A percentile compares a stretch with the other conserved stretches of the same genome.
These are phyloP conservation scores for Spiraea crenata DNA, from an alignment of 331 rosid species.

Conservation along the genomic window DNA sequence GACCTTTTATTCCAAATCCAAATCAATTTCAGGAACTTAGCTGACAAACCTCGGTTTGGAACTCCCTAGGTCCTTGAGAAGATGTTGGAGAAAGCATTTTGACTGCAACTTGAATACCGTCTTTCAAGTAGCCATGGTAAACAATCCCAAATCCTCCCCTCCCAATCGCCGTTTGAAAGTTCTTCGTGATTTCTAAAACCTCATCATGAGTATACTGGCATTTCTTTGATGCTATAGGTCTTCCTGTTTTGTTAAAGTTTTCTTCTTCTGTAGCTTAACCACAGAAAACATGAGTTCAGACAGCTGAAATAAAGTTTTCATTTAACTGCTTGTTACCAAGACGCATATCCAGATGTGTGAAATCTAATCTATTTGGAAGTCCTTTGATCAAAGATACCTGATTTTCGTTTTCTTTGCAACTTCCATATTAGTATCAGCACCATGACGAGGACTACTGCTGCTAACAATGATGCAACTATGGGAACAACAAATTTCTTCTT, in stretches of 20 bases:
- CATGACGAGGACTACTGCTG: conserved; percentile 35
- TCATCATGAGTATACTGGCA: conserved; percentile 49
- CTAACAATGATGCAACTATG: conserved; percentile 39
- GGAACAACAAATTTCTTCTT: conserved; percentile 47
- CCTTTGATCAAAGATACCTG: conserved; percentile 52
- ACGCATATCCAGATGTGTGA: no score
- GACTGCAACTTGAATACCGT: conserved; percentile 61
- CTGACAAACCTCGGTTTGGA: conserved; percentile 62
- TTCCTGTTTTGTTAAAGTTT: conserved; percentile 28
- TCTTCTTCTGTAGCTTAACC: conserved; percentile 28
- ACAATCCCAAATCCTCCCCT: conserved; percentile 79
- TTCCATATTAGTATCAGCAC: conserved; percentile 35
- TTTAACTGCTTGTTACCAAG: no score
- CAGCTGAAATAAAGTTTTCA: background rate
- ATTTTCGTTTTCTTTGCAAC: conserved; percentile 29
- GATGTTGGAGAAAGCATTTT: conserved; percentile 72
- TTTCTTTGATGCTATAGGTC: conserved; percentile 48
- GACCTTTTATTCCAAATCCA: background rate
- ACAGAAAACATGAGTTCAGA: conserved; percentile 14
- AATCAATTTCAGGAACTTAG: background rate
- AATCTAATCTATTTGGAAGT: no score
- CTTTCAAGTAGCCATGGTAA: conserved; percentile 51
- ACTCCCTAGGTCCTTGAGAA: conserved; percentile 74
- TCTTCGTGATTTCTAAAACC: conserved; percentile 52
- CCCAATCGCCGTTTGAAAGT: conserved; percentile 51